Percentiles rank a stretch among this genome's conserved stretches.
Conservation (phyloP, 2,329 filamentous ascomycete species). For the Chaetomiaceae sp. region DNA sequence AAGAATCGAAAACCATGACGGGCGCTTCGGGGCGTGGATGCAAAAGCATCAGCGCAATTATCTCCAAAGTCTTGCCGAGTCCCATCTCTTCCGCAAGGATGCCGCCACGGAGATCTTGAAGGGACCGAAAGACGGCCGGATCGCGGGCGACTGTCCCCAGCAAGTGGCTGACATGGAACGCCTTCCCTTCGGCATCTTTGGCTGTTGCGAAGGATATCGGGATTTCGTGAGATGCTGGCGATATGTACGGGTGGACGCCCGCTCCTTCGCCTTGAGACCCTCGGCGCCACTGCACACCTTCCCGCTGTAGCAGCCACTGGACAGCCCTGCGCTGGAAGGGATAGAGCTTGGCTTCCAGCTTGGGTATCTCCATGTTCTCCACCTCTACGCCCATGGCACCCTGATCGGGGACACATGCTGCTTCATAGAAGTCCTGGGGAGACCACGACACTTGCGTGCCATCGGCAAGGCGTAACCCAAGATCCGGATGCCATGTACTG, state of each 20-base stretch:
- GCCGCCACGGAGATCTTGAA: slow-evolving; percentile 49
- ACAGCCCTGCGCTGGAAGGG: slow-evolving; percentile 68
- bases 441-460: slow-evolving; percentile 29
- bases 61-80: slow-evolving; percentile 72
- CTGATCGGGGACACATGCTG: slow-evolving; percentile 55
- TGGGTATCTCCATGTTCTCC: slow-evolving; percentile 36
- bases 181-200: slow-evolving; percentile 40
- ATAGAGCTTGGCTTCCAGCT: slow-evolving; percentile 50
- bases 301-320: slow-evolving; percentile 62
- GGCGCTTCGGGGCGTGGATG: slow-evolving; percentile 41
- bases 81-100: slow-evolving; percentile 80
- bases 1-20: slow-evolving; percentile 30
- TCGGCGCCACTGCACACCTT: slow-evolving; percentile 50
- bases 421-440: slow-evolving; percentile 61
- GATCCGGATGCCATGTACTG: slow-evolving; percentile 16
- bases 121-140: slow-evolving; percentile 36
- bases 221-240: slow-evolving; percentile 15
- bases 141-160: slow-evolving; percentile 54
- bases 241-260: slow-evolving; percentile 24
- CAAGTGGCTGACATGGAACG: slow-evolving; percentile 46
- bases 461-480: not conserved
- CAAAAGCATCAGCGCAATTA: slow-evolving; percentile 62
- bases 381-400: slow-evolving; percentile 31
- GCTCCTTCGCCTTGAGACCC: slow-evolving; percentile 8
- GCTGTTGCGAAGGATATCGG: slow-evolving; percentile 40